These are phyloP conservation scores for Fusarium foetens DNA, from an alignment of 2,329 filamentous ascomycete genomes.

Conservation along the genomic window DNA sequence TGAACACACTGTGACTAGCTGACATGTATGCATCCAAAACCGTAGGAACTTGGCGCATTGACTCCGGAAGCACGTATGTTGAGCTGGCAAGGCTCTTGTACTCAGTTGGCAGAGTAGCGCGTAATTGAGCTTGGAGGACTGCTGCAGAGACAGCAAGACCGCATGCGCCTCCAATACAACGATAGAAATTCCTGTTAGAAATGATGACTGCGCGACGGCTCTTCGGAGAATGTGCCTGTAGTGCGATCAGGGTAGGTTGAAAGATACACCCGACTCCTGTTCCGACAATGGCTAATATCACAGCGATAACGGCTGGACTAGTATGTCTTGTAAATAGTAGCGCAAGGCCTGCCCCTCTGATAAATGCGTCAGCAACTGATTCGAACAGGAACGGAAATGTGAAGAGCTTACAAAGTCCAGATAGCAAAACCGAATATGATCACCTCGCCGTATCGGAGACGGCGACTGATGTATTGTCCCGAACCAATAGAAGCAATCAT, in stretches of 20 bases:
- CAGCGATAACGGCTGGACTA: neutral
- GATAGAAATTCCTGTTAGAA: constrained; percentile 4
- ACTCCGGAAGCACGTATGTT: neutral
- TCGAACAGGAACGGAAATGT: fast-evolving
- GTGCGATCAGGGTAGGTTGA: neutral
- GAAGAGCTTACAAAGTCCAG: neutral
- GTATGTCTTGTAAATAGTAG: neutral
- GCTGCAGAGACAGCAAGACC: neutral
- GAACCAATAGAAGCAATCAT: neutral
- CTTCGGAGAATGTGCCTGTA: neutral
- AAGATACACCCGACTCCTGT: neutral
- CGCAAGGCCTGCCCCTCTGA: neutral
- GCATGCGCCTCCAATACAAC: neutral
- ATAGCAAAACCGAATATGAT: neutral
- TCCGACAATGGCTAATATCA: neutral
- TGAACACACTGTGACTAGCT: constrained; percentile 1
- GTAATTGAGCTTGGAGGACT: neutral
- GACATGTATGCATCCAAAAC: neutral
- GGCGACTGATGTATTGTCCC: constrained; percentile 4
- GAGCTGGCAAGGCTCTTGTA: neutral
- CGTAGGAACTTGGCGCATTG: neutral
- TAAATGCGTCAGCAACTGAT: fast-evolving
- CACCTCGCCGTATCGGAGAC: neutral
- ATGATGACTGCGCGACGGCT: constrained; percentile 6
- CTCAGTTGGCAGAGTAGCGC: neutral